Base-by-base conservation (phyloP, 768 basidiomycete species). In the Filobasidium wieringae region DNA sequence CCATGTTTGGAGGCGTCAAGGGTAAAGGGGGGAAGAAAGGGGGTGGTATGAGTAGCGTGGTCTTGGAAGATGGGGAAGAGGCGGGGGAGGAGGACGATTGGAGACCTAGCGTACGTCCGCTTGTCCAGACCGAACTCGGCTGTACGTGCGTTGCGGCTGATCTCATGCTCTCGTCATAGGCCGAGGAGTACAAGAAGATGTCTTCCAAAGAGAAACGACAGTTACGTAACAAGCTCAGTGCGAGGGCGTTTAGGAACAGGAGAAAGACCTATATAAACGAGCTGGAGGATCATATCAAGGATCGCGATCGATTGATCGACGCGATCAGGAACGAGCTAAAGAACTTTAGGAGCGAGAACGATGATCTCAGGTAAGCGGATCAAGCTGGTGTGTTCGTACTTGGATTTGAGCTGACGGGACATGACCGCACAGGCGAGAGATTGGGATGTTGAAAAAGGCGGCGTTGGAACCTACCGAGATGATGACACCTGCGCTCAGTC, bases 261-360 rank as follows among this genome's bases (percentile, higher is more conserved):
- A 79, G 91, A 72, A 97, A 96, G 78, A 92, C 96, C 72, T 96
- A 99, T 72, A 95, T 97, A 61, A 80, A 85, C 8, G 90, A 88
- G 0, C 84, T 99, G 53, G 95, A 99, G 71, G 84, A 82, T 55
- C 88, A 93, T 71, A 88, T 97, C 67, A 85, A 86, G 14, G 88
- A 92, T 69, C 83, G 93, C 27, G 93, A 99, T 76, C 79, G 81
- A 19, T 81, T 97, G 60, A 85, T 99, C 63, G 86, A 87, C 62
- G 85, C 85, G 31, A 88, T 92, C 72, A 82, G 86, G 51, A 77
- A 81, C 14, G 88, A 96, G 70, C 81, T 95, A 19, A 86, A 86
- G 34, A 80, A 81, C 0, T 83, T 83, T 24, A 81, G 81, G 69
- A 82, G 80, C 1, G 91, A 96, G 77, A 93, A 93, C 70, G 73